Evolutionary conservation across 371 early-diverging fungal species (phyloP).

Genomic region (Mucor mucedo): DNA sequence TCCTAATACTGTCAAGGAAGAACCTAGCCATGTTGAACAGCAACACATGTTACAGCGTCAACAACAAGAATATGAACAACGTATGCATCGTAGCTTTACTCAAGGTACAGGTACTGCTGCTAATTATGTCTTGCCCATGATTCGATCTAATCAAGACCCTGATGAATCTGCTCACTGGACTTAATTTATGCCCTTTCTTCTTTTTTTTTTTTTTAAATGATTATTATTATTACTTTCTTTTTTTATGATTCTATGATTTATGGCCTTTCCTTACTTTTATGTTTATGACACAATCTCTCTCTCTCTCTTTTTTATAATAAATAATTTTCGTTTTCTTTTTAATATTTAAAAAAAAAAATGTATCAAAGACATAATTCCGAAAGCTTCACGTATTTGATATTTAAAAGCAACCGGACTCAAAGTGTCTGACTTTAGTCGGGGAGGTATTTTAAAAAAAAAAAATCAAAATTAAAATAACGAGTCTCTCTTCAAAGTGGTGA

Average conservation of each 20-base stretch:
- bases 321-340: neutral
- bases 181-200: neutral
- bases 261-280: slow-evolving; percentile 1
- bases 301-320: neutral
- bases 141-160: slow-evolving; percentile 26
- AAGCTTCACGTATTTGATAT: slow-evolving; percentile 22
- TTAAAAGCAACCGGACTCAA: slow-evolving; percentile 36
- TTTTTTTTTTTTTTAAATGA: slow-evolving; percentile 2
- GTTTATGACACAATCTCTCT: neutral
- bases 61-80: slow-evolving; percentile 26
- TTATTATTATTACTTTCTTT: neutral
- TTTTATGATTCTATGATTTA: neutral
- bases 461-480: slow-evolving; percentile 24
- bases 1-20: slow-evolving; percentile 19
- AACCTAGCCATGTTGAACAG: slow-evolving; percentile 19
- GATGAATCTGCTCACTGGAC: slow-evolving; percentile 19
- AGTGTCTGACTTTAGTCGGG: slow-evolving; percentile 25
- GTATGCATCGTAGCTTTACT: slow-evolving; percentile 23
- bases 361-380: slow-evolving; percentile 37
- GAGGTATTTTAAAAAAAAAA: slow-evolving; percentile 16
- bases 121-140: slow-evolving; percentile 30
- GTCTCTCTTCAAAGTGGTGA: slow-evolving; percentile 27
- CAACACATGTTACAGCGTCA: slow-evolving; percentile 17
- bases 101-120: slow-evolving; percentile 9
- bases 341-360: slow-evolving; percentile 8